Base-by-base conservation (phyloP, 2,329 filamentous ascomycete species). In the Fusarium longipes region DNA sequence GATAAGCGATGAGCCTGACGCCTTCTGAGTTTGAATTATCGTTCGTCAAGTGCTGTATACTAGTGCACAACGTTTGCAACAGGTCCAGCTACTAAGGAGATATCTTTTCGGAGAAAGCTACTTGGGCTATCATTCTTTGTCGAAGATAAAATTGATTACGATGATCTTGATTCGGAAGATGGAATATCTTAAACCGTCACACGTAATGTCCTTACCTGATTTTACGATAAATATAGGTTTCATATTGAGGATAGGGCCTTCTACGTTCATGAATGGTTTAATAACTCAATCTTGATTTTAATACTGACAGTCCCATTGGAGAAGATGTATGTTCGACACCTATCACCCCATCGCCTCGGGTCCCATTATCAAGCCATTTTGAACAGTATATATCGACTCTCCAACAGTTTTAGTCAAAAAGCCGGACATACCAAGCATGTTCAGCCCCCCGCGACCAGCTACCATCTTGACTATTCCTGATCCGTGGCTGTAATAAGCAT, bases 221-320 rank as follows among this genome's bases (percentile, higher is more conserved):
- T 77, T 14, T 72, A 72, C 27, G 70, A 65, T 27, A 52, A 71
- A 5, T 69, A 71, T 14, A 71, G 74, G 3, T 77, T 75, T 60
- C 72, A 73, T 12, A 60, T 76, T 15, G 70, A 67, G 2, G 74
- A 76, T 51, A 70, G 68, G 33, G 70, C 43, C 32, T 74, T 77
- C 49, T 67, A 70, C 29, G 53, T 74, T 40, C 74, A 75, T 35
- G 68, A 73, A 40, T 76, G 74, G 74, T 73, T 75, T 38, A 73
- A 73, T 10, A 73, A 74, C 51, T n/a, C n/a, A n/a, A n/a, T n/a
- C 52, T 74, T 18, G 63, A 74, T 9, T 67, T 51, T 22, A 72
- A 73, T 11, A 72, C 74, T 18, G 71, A 72, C 22, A 12, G n/a
- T 3, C 30, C 49, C 1, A 43, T 55, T 2, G 35, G 36, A 5